Base-by-base conservation (phyloP, 2,329 filamentous ascomycete species). In the Fusarium phyllophilum region DNA sequence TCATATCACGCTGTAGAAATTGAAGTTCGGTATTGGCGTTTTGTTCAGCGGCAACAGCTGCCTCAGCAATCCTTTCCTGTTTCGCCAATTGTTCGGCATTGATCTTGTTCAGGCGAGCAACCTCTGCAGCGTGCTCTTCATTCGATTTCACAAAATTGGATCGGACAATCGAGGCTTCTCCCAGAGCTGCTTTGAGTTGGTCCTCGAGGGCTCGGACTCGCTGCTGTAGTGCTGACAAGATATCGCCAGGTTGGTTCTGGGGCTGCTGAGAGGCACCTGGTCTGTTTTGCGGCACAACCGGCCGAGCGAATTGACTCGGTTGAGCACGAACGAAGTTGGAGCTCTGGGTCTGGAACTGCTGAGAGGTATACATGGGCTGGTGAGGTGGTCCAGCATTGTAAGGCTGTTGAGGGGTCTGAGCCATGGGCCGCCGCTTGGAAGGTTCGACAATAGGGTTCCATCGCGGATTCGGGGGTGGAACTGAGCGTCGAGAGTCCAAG, bases 121-220 rank as follows among this genome's bases (percentile, higher is more conserved):
- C 81, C 75, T 91, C 88, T 31, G 87, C 86, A 56, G 93, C 90
- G 77, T 92, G 89, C 52, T 91, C 88, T 58, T 89, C 88, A 22
- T 86, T 85, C 0, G 86, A 84, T 76, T 90, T 92, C 56, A 91
- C 88, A 45, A 90, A 87, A 68, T 93, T 94, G 68, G 89, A 88
- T 39, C 94, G 89, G n/a, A 95, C 86, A 68, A 95, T 94, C 57
- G 92, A 88, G 34, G 91, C 90, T 79, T 95, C 93, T 56, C 94
- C 94, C 24, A 89, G 85, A 75, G 93, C 92, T 6, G 88, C 87
- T 61, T 86, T 86, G 22, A 92, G 85, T 56, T 90, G 89, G 11
- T 87, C 83, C 73, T 89, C 86, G 7, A 92, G 83, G 4, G 85
- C 83, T 13, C 83, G 82, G 39, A 91, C 81, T 42, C 88, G 86